These are phyloP conservation scores for Sonneratia alba DNA, from an alignment of 345 rosid genomes.

Conservation along the genomic window DNA sequence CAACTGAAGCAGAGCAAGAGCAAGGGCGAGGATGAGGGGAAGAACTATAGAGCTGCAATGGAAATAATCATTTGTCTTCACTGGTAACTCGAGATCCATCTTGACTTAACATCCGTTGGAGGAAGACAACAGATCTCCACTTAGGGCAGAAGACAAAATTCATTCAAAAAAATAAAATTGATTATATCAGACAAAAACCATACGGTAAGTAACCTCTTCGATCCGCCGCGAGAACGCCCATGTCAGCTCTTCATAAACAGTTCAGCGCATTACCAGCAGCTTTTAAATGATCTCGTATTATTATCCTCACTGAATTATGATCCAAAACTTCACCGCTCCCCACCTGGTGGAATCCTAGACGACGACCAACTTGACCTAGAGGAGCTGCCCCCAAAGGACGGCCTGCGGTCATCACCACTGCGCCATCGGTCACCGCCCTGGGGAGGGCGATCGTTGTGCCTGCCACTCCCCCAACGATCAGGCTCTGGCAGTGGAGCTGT, in stretches of 20 bases:
- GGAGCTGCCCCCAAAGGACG: constrained; percentile 28
- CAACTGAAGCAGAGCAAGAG: too few species aligned
- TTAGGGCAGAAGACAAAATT: neutral
- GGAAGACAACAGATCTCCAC: neutral
- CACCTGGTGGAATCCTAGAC: constrained; percentile 14
- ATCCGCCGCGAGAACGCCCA: neutral
- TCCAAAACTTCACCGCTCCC: constrained; percentile 1
- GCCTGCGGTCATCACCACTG: constrained; percentile 29
- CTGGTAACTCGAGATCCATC: neutral
- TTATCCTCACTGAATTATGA: neutral
- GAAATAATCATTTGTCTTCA: too few species aligned
- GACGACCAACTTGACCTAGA: constrained; percentile 41
- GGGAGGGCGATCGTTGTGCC: constrained; percentile 41
- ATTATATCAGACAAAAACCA: neutral
- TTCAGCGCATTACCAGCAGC: neutral
- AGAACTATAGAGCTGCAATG: too few species aligned
- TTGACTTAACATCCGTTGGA: neutral
- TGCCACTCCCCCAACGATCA: constrained; percentile 43
- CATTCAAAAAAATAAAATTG: neutral
- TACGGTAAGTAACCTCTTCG: neutral
- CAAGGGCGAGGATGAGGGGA: too few species aligned
- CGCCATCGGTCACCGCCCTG: constrained; percentile 37
- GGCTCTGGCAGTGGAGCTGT: constrained; percentile 24
- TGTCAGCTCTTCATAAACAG: neutral
- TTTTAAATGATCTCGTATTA: neutral